Evolutionary conservation across 352 stramenopile genomes (phyloP).

Genomic region (Chrysophaeum taylorii): DNA sequence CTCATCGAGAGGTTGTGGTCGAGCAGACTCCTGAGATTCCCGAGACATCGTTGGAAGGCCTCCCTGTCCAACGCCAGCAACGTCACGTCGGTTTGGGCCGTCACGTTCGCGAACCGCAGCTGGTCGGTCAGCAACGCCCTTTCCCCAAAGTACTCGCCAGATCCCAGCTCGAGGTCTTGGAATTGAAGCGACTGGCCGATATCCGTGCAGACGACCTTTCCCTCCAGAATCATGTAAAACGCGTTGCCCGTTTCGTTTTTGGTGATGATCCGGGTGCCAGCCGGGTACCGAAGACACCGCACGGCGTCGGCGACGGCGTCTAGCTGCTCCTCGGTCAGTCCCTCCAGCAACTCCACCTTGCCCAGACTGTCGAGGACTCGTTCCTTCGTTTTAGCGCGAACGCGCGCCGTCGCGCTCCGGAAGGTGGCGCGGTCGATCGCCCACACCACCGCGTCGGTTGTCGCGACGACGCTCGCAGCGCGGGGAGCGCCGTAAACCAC

Average conservation of each 20-base stretch:
- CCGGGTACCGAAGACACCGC: slow-evolving; percentile 59
- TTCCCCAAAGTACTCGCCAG: slow-evolving; percentile 88
- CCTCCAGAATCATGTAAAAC: slow-evolving; percentile 75
- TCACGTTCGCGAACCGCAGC: slow-evolving; percentile 53
- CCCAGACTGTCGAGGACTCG: slow-evolving; percentile 76
- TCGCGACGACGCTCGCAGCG: slow-evolving; percentile 78
- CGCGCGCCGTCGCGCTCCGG: slow-evolving; percentile 61
- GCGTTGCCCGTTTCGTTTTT: slow-evolving; percentile 67
- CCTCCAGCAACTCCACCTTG: slow-evolving; percentile 79
- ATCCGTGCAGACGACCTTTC: slow-evolving; percentile 47
- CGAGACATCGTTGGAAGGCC: slow-evolving; percentile 79
- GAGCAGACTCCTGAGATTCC: slow-evolving; percentile 72
- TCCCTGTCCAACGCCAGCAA: slow-evolving; percentile 64
- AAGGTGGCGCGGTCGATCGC: slow-evolving; percentile 81
- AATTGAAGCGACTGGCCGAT: slow-evolving; percentile 47
- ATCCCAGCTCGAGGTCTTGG: slow-evolving; percentile 65
- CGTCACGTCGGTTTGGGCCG: slow-evolving; percentile 39
- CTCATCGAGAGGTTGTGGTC: slow-evolving; percentile 80
- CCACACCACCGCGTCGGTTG: slow-evolving; percentile 76
- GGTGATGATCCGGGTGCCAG: slow-evolving; percentile 64
- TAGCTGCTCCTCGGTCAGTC: slow-evolving; percentile 73
- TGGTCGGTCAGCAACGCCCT: slow-evolving; percentile 82
- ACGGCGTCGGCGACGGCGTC: slow-evolving; percentile 74
- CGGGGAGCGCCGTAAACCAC: slow-evolving; percentile 77
- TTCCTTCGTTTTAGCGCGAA: slow-evolving; percentile 36